phyloP scores from a whole-genome alignment of 2,329 filamentous ascomycete species.

The Alternaria gaisen region DNA sequence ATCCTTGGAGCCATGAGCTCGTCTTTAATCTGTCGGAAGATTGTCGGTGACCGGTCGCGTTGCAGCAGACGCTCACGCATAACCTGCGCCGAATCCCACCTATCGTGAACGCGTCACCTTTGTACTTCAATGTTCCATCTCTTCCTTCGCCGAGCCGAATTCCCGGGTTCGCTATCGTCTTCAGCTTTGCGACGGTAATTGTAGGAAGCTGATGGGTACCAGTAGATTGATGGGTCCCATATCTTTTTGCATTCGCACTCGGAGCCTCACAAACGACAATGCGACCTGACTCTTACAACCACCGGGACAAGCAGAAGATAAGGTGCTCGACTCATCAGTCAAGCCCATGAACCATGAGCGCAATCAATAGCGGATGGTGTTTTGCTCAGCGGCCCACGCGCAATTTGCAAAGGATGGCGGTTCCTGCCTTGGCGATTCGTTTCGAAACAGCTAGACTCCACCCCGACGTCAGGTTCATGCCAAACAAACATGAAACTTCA shows the following conservation, averaged over 20 bases:
- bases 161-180: neutral
- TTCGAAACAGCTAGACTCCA: conserved; percentile 30
- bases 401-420: conserved; percentile 13
- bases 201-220: neutral
- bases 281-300: neutral
- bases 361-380: conserved; percentile 7
- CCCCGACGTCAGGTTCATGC: conserved; percentile 23
- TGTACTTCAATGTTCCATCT: neutral
- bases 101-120: neutral
- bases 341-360: neutral
- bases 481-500: conserved; percentile 19
- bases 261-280: neutral
- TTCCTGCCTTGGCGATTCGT: conserved; percentile 26
- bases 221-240: neutral
- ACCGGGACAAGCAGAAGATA: neutral
- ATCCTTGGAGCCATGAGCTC: neutral
- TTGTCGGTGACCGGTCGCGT: neutral
- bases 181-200: neutral
- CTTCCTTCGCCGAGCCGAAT: neutral
- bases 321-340: neutral
- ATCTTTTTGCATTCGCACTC: neutral
- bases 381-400: conserved; percentile 10
- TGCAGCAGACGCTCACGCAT: neutral
- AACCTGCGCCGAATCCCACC: neutral
- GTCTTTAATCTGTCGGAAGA: neutral